Conservation (phyloP, 2,329 filamentous ascomycete species). For the Botrytis porri region DNA sequence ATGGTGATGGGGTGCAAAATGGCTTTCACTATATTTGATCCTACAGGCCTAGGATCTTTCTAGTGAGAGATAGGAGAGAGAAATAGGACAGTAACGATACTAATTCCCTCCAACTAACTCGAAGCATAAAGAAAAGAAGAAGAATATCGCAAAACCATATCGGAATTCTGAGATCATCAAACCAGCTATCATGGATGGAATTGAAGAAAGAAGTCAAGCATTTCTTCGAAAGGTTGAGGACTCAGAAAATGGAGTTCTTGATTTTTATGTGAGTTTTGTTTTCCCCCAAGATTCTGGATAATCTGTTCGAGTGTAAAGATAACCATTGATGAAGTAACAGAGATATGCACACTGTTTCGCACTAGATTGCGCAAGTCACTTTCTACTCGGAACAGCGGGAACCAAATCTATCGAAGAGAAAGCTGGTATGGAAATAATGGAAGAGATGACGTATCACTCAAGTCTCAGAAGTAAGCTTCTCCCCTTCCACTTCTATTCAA, state of each 20-base stretch:
- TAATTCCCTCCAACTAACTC: not conserved
- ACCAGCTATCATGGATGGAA: slow-evolving; percentile 52
- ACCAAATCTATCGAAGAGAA: slow-evolving; percentile 55
- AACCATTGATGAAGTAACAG: not conserved
- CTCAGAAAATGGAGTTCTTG: slow-evolving; percentile 47
- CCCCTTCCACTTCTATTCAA: not conserved
- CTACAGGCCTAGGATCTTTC: not conserved
- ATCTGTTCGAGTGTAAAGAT: not conserved
- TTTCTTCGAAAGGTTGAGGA: slow-evolving; percentile 54
- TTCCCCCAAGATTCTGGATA: too few species aligned
- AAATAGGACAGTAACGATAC: not conserved
- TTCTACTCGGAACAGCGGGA: slow-evolving; percentile 62
- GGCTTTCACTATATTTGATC: not conserved
- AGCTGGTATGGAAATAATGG: slow-evolving; percentile 63
- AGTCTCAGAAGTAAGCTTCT: slow-evolving; percentile 59
- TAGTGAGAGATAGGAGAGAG: not conserved
- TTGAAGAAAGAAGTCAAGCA: slow-evolving; percentile 53
- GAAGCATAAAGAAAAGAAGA: slow-evolving; percentile 61
- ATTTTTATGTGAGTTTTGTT: slow-evolving; percentile 54
- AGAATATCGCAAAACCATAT: slow-evolving; percentile 64
- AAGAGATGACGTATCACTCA: slow-evolving; percentile 64
- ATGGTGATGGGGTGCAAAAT: not conserved
- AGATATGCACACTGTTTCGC: slow-evolving; percentile 60
- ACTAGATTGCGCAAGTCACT: slow-evolving; percentile 66
- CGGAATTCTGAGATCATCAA: slow-evolving; percentile 66